Conservation (phyloP, 2,329 filamentous ascomycete genomes). For the Aspergillus aculeatus region DNA sequence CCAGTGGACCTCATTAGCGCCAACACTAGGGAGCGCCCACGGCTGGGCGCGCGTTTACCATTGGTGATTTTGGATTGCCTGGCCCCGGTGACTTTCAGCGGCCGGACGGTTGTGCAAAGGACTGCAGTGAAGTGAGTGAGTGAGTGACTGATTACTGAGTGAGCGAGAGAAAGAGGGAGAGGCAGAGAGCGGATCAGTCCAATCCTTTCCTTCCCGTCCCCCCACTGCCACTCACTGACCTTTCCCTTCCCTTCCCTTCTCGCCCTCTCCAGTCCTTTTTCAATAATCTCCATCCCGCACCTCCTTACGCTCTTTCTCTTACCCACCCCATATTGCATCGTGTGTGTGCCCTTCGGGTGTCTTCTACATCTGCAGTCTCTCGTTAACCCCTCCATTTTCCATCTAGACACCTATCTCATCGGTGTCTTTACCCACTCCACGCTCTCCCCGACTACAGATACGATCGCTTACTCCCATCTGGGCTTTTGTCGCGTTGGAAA, state of each 20-base stretch:
- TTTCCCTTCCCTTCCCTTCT: conserved; percentile 8
- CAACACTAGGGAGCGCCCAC: conserved; percentile 14
- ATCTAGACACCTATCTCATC: conserved; percentile 4
- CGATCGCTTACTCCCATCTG: neutral
- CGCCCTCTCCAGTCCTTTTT: conserved; percentile 13
- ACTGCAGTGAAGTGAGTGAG: too few relatives aligned
- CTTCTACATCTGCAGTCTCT: conserved; percentile 17
- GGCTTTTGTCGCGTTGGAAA: conserved; percentile 2
- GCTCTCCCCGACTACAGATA: neutral
- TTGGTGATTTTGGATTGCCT: conserved; percentile 10
- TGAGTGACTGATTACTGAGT: too few relatives aligned
- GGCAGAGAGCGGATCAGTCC: neutral
- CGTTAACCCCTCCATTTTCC: conserved; percentile 19
- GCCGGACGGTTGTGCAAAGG: conserved; percentile 6
- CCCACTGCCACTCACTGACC: neutral
- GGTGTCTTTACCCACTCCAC: neutral
- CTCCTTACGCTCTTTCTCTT: conserved; percentile 13
- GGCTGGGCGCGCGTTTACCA: conserved; percentile 1
- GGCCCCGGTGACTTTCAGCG: neutral
- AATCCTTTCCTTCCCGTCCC: neutral
- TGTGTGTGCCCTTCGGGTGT: neutral
- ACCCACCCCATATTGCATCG: conserved; percentile 4
- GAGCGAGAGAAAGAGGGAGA: neutral
- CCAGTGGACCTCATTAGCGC: conserved; percentile 7
- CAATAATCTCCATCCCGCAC: conserved; percentile 11